Evolutionary conservation across 169 alveolate species (phyloP).

Genomic region (Plasmodium billcollinsi): DNA sequence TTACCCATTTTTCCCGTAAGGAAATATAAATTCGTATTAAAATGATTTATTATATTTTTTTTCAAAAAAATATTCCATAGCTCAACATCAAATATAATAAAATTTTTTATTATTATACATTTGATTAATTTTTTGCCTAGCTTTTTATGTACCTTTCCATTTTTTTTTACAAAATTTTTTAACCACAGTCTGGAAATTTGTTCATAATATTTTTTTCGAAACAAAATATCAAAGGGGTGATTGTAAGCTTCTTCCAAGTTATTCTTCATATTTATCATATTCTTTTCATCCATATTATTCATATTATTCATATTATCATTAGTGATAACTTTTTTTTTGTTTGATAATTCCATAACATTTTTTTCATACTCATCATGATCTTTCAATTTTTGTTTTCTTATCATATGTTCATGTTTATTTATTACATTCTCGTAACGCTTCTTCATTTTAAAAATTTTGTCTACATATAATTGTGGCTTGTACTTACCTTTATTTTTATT

Average conservation of each 20-base stretch:
- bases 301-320: no score
- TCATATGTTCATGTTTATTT: neutral
- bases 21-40: slow-evolving; percentile 47
- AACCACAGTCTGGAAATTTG: slow-evolving; percentile 18
- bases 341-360: neutral
- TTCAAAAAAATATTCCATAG: slow-evolving; percentile 44
- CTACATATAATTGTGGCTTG: slow-evolving; percentile 23
- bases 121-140: slow-evolving; percentile 40
- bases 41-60: slow-evolving; percentile 26
- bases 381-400: neutral
- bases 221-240: slow-evolving; percentile 13
- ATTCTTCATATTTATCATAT: neutral
- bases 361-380: neutral
- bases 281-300: neutral
- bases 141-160: slow-evolving; percentile 31
- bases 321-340: neutral
- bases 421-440: neutral
- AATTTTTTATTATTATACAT: slow-evolving; percentile 44
- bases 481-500: neutral
- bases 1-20: slow-evolving; percentile 46
- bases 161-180: slow-evolving; percentile 27
- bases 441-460: neutral
- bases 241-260: neutral
- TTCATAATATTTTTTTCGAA: slow-evolving; percentile 40
- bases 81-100: slow-evolving; percentile 54